Conservation (phyloP, 2,329 filamentous ascomycete genomes). For the Orbilia javanica region DNA sequence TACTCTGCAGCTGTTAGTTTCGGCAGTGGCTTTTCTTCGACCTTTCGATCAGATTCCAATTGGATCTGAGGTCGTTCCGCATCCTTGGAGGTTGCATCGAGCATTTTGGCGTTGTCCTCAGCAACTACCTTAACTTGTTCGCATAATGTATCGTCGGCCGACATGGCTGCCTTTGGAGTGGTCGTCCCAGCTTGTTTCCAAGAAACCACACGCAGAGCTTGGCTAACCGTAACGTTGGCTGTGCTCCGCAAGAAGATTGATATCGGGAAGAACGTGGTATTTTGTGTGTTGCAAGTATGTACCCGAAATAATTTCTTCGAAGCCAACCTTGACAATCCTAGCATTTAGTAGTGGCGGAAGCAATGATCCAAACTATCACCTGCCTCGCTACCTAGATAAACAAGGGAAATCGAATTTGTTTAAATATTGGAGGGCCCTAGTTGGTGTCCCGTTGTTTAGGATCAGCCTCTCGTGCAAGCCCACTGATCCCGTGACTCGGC, state of each 20-base stretch:
- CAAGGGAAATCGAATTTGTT: not conserved
- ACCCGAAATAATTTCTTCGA: not conserved
- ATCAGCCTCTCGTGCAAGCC: slow-evolving; percentile 31
- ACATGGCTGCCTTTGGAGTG: slow-evolving; percentile 1
- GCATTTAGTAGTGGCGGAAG: not conserved
- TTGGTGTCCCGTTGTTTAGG: not conserved
- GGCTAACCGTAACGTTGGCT: not conserved
- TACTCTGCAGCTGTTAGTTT: slow-evolving; percentile 77
- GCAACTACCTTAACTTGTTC: slow-evolving; percentile 39
- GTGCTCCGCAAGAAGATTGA: not conserved
- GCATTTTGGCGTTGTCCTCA: slow-evolving; percentile 34
- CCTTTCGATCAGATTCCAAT: slow-evolving; percentile 10
- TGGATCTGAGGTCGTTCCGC: slow-evolving; percentile 7
- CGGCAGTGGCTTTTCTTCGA: slow-evolving; percentile 66
- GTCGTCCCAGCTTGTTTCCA: not conserved
- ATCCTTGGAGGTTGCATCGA: slow-evolving; percentile 3
- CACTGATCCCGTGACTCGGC: slow-evolving; percentile 31
- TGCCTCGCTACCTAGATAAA: no score
- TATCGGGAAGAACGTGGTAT: slow-evolving; percentile 16
- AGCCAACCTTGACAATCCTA: not conserved
- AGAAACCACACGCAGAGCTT: not conserved
- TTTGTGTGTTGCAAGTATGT: slow-evolving; percentile 35
- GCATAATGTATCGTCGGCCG: slow-evolving; percentile 29
- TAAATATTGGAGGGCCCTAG: not conserved
- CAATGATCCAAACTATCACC: not conserved